Conservation (phyloP, 441 rosid species). For the Rhodomyrtus psidioides region DNA sequence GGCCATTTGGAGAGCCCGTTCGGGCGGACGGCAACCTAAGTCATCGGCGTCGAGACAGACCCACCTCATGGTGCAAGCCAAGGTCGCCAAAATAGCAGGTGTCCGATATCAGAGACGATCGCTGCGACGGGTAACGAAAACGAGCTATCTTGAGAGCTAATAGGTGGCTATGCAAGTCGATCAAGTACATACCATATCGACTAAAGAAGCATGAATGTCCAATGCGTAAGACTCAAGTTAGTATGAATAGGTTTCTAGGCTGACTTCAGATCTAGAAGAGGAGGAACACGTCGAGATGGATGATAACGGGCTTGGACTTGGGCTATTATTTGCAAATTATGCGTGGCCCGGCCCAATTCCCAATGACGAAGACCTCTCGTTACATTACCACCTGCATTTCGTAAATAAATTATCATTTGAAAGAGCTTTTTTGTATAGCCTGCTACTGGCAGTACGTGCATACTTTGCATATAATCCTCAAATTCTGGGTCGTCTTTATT, state of each 20-base stretch:
- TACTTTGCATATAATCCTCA: background rate
- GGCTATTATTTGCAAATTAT: background rate
- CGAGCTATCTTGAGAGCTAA: background rate
- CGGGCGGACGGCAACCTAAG: rapidly evolving
- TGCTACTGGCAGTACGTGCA: background rate
- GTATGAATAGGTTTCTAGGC: background rate
- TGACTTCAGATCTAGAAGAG: background rate
- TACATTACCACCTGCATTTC: background rate
- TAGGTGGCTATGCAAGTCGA: background rate
- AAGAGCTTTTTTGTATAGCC: background rate
- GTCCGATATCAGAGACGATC: background rate
- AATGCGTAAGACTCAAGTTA: background rate
- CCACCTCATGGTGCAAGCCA: background rate
- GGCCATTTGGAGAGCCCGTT: rapidly evolving
- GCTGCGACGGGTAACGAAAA: background rate
- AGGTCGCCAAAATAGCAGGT: rapidly evolving
- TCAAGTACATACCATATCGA: background rate
- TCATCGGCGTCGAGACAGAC: rapidly evolving
- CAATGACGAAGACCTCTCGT: background rate
- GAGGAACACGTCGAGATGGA: background rate
- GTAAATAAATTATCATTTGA: background rate
- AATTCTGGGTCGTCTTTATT: background rate
- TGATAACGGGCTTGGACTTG: background rate
- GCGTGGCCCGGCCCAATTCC: background rate
- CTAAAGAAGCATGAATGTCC: background rate